Base-by-base conservation (phyloP, 805 yeast species). In the Monosporozyma servazzii region DNA sequence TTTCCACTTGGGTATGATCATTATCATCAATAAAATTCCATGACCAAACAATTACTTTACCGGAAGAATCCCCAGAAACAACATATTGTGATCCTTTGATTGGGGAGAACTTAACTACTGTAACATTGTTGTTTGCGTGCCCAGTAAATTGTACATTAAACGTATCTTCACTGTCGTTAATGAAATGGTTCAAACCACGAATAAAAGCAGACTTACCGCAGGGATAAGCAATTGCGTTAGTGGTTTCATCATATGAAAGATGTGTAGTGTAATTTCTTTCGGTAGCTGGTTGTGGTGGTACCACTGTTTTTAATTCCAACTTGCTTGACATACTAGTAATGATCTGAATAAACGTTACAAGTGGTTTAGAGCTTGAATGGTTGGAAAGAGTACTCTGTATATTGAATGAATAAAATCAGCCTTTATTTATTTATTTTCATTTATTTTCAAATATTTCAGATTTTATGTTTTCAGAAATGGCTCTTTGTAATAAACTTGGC, bases 1-100 rank as follows among this genome's bases (percentile, higher is more conserved):
- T 58, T 39, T 59, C 76, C 54, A 58, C 52, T n/a, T 15, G n/a
- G n/a, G 37, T 33, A 15, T 33, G 37, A 23, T 42, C 45, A 29
- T 40, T 33, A 23, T 30, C 40, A n/a, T 30, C 48, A 21, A n/a
- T 33, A 23, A 39, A 17, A 27, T 53, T 31, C 68, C 69, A 65
- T 17, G 88, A 95, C 96, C 98, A 91, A 45, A 93, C 80, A 57
- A 86, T 84, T 44, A 91, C 95, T 54, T 79, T 78, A 29, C 99
- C 99, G n/a, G 83, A 70, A 58, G 81, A 88, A 64, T 91, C 99
- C 46, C 96, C 98, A 3, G 95, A 84, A 1, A 96, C 96, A 30
- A 91, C 72, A 68, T 87, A 91, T 68, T 75, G 84, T 1, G 99
- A 97, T 11, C 89, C 82, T 25, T 54, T 49, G 25, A 61, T 56